These are phyloP conservation scores for Raphanus sativus DNA, from an alignment of 345 rosid species.

Conservation along the genomic window DNA sequence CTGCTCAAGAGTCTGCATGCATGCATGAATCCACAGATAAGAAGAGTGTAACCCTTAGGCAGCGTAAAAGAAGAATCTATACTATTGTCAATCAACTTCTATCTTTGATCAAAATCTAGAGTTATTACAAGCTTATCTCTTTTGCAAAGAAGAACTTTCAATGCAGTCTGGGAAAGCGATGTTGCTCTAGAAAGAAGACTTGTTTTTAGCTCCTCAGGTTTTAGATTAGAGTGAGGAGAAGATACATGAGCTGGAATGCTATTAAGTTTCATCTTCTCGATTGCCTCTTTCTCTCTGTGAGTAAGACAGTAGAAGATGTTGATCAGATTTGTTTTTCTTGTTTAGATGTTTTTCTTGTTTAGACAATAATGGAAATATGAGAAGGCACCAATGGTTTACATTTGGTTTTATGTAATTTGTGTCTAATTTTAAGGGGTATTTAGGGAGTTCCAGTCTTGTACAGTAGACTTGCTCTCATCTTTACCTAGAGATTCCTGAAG, in stretches of 20 bases:
- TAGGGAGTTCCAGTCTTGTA: not conserved
- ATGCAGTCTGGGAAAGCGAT: constrained; percentile 51
- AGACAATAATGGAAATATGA: not conserved
- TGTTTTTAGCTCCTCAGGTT: constrained; percentile 40
- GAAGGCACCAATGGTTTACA: not conserved
- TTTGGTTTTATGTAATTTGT: not conserved
- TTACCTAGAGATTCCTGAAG: not conserved
- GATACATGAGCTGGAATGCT: constrained; percentile 12
- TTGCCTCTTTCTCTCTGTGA: too few relatives aligned
- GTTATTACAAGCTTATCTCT: constrained; percentile 65
- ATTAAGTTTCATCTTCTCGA: constrained; percentile 24
- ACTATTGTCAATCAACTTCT: not conserved
- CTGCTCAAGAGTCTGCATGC: constrained; percentile 57
- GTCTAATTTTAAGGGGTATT: not conserved
- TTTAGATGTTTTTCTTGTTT: not conserved
- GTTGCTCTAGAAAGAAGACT: constrained; percentile 47
- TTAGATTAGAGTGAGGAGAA: constrained; percentile 37
- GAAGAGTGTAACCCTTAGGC: not conserved
- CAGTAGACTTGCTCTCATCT: not conserved
- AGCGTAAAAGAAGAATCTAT: not conserved
- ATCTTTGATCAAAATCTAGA: not conserved
- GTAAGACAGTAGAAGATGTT: too few relatives aligned
- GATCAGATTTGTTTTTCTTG: not conserved
- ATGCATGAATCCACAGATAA: constrained; percentile 4
- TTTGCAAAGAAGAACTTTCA: constrained; percentile 47